phyloP scores from a whole-genome alignment of 148 eudicot species.

The Heliamphora exappendiculata region DNA sequence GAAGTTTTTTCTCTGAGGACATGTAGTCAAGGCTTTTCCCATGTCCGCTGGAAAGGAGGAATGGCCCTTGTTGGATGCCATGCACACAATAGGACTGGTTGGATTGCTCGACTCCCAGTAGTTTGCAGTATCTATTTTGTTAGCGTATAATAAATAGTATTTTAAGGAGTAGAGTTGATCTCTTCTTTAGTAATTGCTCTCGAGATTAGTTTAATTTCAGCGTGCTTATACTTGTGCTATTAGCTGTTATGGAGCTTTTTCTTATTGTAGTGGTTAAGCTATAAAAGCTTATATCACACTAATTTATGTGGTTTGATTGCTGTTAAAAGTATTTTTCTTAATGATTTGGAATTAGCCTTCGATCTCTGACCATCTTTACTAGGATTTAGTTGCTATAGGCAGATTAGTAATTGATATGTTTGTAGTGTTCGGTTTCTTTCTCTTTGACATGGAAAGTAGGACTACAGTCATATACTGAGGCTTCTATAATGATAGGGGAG shows the following conservation, averaged over 20 bases:
- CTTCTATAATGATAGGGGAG: conserved; percentile 38
- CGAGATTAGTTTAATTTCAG: conserved; percentile 47
- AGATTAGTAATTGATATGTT: conserved; percentile 2
- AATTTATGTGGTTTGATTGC: conserved; percentile 8
- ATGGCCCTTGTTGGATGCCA: conserved; percentile 20
- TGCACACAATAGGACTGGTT: conserved; percentile 52
- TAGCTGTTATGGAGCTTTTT: conserved; percentile 29
- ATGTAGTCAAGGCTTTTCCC: conserved; percentile 13
- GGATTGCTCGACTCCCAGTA: conserved; percentile 68
- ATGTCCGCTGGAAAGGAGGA: conserved; percentile 12
- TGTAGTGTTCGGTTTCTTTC: conserved; percentile 8
- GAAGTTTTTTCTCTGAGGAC: background rate
- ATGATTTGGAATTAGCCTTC: conserved; percentile 8
- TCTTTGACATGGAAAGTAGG: conserved; percentile 28
- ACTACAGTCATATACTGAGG: conserved; percentile 23
- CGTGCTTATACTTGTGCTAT: conserved; percentile 43
- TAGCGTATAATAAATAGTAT: conserved; percentile 34
- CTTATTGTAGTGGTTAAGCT: conserved; percentile 31
- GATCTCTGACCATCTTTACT: conserved; percentile 2
- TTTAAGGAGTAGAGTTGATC: conserved; percentile 40
- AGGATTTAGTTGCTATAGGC: conserved; percentile 8
- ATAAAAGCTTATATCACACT: conserved; percentile 26
- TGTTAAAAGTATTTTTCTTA: conserved; percentile 9
- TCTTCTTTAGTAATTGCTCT: conserved; percentile 20
- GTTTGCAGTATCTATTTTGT: conserved; percentile 42